Conservation (phyloP, 2,329 filamentous ascomycete genomes). For the Coccinonectria pachysandricola region DNA sequence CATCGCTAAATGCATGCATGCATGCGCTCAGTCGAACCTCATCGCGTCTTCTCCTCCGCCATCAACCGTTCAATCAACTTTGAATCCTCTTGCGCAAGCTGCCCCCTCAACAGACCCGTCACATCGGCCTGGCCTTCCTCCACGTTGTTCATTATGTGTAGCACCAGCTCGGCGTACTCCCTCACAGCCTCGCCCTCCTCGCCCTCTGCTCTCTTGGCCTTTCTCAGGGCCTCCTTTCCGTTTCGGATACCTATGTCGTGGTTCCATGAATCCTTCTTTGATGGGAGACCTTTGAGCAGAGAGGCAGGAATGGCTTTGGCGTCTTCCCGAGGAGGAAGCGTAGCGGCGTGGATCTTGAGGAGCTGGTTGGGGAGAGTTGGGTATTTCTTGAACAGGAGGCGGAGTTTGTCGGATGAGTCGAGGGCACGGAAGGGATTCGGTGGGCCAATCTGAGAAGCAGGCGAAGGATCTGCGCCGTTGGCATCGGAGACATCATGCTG, state of each 20-base stretch:
- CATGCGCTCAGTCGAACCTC: conserved; percentile 2
- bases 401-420: conserved; percentile 39
- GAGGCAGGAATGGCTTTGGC: conserved; percentile 22
- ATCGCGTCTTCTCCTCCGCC: conserved; percentile 32
- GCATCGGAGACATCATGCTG: conserved; percentile 8
- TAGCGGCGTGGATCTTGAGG: conserved; percentile 38
- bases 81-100: conserved; percentile 37
- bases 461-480: too few relatives aligned
- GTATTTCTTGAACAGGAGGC: conserved; percentile 41
- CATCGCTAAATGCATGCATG: too few relatives aligned
- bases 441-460: too few relatives aligned
- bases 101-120: conserved; percentile 30
- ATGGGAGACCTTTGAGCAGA: conserved; percentile 22
- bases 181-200: conserved; percentile 48
- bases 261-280: conserved; percentile 41
- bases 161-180: conserved; percentile 50
- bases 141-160: conserved; percentile 35
- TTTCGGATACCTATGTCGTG: conserved; percentile 46
- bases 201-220: conserved; percentile 37
- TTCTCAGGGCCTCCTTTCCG: conserved; percentile 43
- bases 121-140: conserved; percentile 22
- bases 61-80: conserved; percentile 40
- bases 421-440: conserved; percentile 41
- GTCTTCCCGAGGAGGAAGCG: conserved; percentile 32
- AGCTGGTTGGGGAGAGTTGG: conserved; percentile 38